Conservation (phyloP, 2,329 filamentous ascomycete species). For the Phyllosticta citribraziliensis region DNA sequence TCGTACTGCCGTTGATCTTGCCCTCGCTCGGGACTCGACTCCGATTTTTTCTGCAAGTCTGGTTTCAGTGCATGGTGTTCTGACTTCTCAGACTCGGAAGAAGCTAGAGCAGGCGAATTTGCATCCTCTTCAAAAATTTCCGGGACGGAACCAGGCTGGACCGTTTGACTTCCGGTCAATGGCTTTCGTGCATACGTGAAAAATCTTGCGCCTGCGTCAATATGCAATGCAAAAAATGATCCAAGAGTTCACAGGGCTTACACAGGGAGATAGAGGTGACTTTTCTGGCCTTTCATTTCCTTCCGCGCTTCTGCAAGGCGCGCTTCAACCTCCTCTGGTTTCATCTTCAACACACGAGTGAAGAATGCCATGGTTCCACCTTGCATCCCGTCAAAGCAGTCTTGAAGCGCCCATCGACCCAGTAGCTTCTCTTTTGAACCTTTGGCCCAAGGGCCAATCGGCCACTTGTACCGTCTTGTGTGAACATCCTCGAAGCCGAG, state of each 20-base stretch:
- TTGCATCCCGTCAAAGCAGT: background rate
- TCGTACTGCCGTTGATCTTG: background rate
- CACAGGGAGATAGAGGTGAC: background rate
- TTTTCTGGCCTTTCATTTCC: background rate
- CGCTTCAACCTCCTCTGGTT: background rate
- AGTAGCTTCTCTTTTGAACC: background rate
- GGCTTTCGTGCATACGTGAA: constrained; percentile 1
- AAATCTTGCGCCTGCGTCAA: background rate
- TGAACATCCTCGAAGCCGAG: constrained; percentile 22
- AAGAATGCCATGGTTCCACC: background rate
- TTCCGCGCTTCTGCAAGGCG: background rate
- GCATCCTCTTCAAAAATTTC: background rate
- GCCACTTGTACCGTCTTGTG: constrained; percentile 23
- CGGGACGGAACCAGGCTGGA: constrained; percentile 49
- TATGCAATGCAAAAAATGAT: background rate
- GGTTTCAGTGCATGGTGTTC: background rate
- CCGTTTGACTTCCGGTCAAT: background rate
- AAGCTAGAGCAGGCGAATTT: background rate
- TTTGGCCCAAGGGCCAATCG: constrained; percentile 14
- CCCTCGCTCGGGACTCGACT: background rate
- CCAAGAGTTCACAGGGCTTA: background rate
- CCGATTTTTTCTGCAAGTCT: background rate
- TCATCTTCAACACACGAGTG: background rate
- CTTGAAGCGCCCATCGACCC: background rate
- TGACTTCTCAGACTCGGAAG: background rate